Conservation (phyloP, 2,329 filamentous ascomycete species). For the Nothophaeocryptopus gaeumannii region DNA sequence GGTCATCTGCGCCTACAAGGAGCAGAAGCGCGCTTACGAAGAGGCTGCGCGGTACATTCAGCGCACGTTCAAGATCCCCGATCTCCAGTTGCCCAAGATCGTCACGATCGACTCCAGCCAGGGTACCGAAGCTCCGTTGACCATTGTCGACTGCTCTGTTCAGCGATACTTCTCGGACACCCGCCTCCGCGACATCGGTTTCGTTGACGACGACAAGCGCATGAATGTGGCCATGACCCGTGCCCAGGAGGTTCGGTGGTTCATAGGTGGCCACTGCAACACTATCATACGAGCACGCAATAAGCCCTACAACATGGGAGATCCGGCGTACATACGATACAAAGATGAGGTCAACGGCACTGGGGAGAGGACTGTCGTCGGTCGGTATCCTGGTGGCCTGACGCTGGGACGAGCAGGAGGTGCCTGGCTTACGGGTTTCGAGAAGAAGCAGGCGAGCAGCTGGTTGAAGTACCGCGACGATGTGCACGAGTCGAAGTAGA, state of each 20-base stretch:
- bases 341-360: neutral
- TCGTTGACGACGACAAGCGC: conserved; percentile 16
- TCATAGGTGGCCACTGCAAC: conserved; percentile 14
- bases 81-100: conserved; percentile 11
- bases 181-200: conserved; percentile 11
- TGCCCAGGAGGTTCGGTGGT: conserved; percentile 16
- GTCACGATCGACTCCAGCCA: conserved; percentile 20
- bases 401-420: no score
- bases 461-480: no score
- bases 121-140: conserved; percentile 17
- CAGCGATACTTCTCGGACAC: conserved; percentile 3
- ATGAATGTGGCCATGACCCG: conserved; percentile 21
- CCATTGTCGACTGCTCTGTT: conserved; percentile 21
- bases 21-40: conserved; percentile 12
- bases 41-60: conserved; percentile 8
- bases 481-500: no score
- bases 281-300: neutral
- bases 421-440: no score
- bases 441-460: no score
- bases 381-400: no score
- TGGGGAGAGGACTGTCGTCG: neutral
- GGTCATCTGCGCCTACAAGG: conserved; percentile 20
- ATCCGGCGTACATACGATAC: conserved; percentile 10
- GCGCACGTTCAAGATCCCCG: conserved; percentile 2
- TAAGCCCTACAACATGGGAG: neutral